Conservation (phyloP, 345 rosid species). For the Aquilaria malaccensis region DNA sequence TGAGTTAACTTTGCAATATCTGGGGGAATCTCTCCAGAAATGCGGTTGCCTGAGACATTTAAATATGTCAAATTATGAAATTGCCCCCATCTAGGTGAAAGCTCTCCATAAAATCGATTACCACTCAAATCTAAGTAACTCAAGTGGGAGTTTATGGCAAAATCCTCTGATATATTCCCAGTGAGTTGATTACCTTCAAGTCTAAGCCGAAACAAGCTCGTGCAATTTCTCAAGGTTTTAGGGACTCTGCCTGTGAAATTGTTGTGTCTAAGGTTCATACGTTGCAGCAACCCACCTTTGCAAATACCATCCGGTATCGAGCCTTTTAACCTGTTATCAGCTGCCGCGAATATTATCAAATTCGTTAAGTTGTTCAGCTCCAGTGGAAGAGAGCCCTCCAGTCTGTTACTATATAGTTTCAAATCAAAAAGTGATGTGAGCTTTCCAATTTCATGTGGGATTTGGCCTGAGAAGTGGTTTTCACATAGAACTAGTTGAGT, state of each 20-base stretch:
- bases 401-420: too few relatives aligned
- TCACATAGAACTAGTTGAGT: too few relatives aligned
- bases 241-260: constrained; percentile 22
- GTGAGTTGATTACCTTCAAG: constrained; percentile 18
- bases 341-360: not conserved
- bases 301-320: constrained; percentile 15
- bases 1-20: too few relatives aligned
- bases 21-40: too few relatives aligned
- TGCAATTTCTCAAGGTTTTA: constrained; percentile 25
- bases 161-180: constrained; percentile 21
- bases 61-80: constrained; percentile 6
- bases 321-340: constrained; percentile 16
- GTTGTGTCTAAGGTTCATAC: constrained; percentile 17
- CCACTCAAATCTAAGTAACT: constrained; percentile 23
- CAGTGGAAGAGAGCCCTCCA: too few relatives aligned
- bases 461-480: not conserved
- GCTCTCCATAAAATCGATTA: constrained; percentile 23
- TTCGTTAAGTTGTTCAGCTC: constrained; percentile 11
- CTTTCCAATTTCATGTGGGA: too few relatives aligned
- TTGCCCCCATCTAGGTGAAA: constrained; percentile 28
- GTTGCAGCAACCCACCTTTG: constrained; percentile 7
- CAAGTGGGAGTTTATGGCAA: constrained; percentile 18
- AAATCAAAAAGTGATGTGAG: too few relatives aligned
- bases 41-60: too few relatives aligned
- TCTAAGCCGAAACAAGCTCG: constrained; percentile 21